Evolutionary conservation across 768 basidiomycete species (phyloP).

Genomic region (Lyophyllum decastes): DNA sequence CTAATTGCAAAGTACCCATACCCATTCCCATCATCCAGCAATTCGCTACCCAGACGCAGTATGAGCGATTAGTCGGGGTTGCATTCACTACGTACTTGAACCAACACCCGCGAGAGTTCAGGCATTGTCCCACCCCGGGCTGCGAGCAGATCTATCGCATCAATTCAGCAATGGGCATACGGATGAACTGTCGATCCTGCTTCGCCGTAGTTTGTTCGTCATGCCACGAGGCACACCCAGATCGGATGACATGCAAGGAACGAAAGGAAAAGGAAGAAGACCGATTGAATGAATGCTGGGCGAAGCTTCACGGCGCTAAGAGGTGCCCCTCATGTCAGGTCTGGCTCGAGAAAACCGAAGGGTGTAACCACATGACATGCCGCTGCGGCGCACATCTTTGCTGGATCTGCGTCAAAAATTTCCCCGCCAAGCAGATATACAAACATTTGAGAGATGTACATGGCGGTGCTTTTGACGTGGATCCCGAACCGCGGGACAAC

Average conservation of each 20-base stretch:
- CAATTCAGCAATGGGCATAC: no score
- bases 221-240: conserved; percentile 53
- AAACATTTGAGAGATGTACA: not conserved
- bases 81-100: conserved; percentile 59
- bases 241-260: conserved; percentile 47
- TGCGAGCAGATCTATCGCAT: conserved; percentile 66
- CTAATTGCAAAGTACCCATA: conserved; percentile 53
- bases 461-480: no score
- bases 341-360: conserved; percentile 49
- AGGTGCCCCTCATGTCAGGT: conserved; percentile 47
- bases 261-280: conserved; percentile 39
- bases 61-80: conserved; percentile 51
- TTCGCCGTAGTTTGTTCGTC: conserved; percentile 47
- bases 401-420: conserved; percentile 46
- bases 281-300: conserved; percentile 41
- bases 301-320: conserved; percentile 38
- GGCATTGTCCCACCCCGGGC: conserved; percentile 73
- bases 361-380: conserved; percentile 59
- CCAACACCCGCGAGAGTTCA: conserved; percentile 53
- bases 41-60: conserved; percentile 50
- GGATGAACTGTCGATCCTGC: conserved; percentile 53
- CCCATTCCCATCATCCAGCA: conserved; percentile 52
- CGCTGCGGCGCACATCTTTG: conserved; percentile 54
- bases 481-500: not conserved
- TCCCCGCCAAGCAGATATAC: not conserved